These are phyloP conservation scores for Corynespora cassiicola DNA, from an alignment of 2,329 filamentous ascomycete species.

Conservation along the genomic window DNA sequence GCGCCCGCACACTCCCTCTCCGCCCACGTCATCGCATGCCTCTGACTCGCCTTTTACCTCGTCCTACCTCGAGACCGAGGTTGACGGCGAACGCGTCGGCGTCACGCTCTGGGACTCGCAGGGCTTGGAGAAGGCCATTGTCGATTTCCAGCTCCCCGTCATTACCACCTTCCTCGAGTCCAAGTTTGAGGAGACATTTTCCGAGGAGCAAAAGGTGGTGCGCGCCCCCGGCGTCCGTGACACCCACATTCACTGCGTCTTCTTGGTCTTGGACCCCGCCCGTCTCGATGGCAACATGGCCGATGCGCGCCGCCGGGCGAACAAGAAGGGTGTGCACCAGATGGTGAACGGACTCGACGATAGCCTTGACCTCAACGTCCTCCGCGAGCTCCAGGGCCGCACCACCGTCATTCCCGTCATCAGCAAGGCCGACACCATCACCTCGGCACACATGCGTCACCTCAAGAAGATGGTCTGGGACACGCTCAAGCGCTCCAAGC, in stretches of 20 bases:
- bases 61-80: conserved; percentile 91
- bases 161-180: conserved; percentile 93
- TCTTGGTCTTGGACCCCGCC: conserved; percentile 86
- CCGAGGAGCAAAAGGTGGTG: conserved; percentile 96
- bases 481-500: conserved; percentile 80
- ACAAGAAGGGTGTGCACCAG: conserved; percentile 56
- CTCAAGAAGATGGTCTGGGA: conserved; percentile 92
- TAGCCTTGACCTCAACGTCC: conserved; percentile 86
- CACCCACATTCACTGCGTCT: conserved; percentile 96
- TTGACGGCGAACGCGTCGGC: conserved; percentile 89
- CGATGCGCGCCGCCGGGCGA: conserved; percentile 66
- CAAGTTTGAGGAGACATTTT: conserved; percentile 98
- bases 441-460: conserved; percentile 90
- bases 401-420: conserved; percentile 96
- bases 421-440: conserved; percentile 95
- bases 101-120: conserved; percentile 97
- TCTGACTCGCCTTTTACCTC: conserved; percentile 71
- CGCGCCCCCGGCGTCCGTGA: conserved; percentile 91
- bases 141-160: conserved; percentile 91
- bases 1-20: conserved; percentile 55
- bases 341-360: conserved; percentile 78
- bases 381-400: conserved; percentile 87
- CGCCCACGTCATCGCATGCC: conserved; percentile 55
- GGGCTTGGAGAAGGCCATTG: conserved; percentile 91
- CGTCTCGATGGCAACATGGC: conserved; percentile 82